Base-by-base conservation (phyloP, 495 filamentous ascomycete genomes). In the Penicillium pancosmium region DNA sequence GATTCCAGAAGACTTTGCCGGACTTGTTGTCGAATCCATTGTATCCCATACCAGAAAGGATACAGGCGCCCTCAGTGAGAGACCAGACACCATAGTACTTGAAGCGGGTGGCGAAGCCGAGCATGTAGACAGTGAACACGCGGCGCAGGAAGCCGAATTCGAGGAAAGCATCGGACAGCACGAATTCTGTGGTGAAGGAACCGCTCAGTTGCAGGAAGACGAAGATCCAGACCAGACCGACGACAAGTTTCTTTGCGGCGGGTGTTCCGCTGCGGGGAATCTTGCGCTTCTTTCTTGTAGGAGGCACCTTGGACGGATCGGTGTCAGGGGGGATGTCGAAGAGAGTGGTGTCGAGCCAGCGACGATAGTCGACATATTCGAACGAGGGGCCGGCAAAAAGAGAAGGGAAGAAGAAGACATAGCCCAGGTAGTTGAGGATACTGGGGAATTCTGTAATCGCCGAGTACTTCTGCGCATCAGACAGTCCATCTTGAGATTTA, bases 81-180 rank as follows among this genome's bases (percentile, higher is more conserved):
- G 82, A 84, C 94, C 94, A 98, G 2, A 94, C 92, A 40, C 93
- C 94, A 65, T 98, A 98, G 75, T 96, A 98, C 73, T 98, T 98
- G 35, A 86, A 81, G 18, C 94, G 88, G 6, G 88, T 81, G 4
- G 89, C 86, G 57, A 98, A 81, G 25, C 86, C 86, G 33, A 97
- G 80, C 85, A 94, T 89, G 67, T 97, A 84, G 18, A 97, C 75
- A 58, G 88, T 78, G 73, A 86, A 89, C 31, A 95, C 75, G 36
- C 94, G 85, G 50, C 84, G 81, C 25, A 88, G 63, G 69, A 98
- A 86, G 50, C 82, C 79, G 68, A 87, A 88, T 2, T 80, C 67
- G 75, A 88, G 73, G 67, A 83, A 96, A 0, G 73, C 61, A 51
- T 88, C 78, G 34, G 82, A 75, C 4, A 91, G 80, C 4, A 91